A percentile compares a stretch with the other conserved stretches of the same genome.
Evolutionary conservation across 2,329 filamentous ascomycete genomes (phyloP).

Genomic region (Penicillium frequentans): DNA sequence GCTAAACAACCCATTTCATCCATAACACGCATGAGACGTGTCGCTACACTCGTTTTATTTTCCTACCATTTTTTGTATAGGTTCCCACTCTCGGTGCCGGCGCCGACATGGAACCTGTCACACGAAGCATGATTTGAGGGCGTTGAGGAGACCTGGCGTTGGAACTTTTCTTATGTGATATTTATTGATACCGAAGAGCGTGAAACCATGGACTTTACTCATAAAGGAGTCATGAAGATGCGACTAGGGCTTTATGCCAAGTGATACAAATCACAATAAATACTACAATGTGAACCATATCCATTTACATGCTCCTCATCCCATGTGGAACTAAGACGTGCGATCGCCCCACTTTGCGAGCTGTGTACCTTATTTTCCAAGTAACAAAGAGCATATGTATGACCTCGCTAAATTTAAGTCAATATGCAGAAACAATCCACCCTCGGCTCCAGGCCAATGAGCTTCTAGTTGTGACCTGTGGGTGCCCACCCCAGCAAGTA

Average conservation of each 20-base stretch:
- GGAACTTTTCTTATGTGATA: not conserved
- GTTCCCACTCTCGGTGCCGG: constrained; percentile 12
- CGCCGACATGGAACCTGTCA: constrained; percentile 5
- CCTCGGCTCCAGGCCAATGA: no score
- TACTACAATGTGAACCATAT: not conserved
- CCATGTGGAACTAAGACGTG: not conserved
- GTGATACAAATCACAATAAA: not conserved
- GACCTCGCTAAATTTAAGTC: no score
- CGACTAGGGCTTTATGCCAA: not conserved
- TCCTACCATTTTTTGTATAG: not conserved
- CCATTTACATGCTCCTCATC: not conserved
- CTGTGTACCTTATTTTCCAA: no score
- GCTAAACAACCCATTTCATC: constrained; percentile 20
- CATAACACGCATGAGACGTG: not conserved
- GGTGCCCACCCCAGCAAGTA: no score
- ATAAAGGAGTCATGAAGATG: not conserved
- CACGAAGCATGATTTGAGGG: constrained; percentile 16
- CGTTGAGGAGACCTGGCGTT: constrained; percentile 17
- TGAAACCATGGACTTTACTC: not conserved
- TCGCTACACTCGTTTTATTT: not conserved
- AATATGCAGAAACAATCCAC: no score
- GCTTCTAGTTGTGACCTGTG: no score
- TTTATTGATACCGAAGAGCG: not conserved
- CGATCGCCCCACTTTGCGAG: no score
- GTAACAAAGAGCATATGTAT: no score